These are phyloP conservation scores for Penicillium sp. DNA, from an alignment of 2,329 filamentous ascomycete species.

Conservation along the genomic window DNA sequence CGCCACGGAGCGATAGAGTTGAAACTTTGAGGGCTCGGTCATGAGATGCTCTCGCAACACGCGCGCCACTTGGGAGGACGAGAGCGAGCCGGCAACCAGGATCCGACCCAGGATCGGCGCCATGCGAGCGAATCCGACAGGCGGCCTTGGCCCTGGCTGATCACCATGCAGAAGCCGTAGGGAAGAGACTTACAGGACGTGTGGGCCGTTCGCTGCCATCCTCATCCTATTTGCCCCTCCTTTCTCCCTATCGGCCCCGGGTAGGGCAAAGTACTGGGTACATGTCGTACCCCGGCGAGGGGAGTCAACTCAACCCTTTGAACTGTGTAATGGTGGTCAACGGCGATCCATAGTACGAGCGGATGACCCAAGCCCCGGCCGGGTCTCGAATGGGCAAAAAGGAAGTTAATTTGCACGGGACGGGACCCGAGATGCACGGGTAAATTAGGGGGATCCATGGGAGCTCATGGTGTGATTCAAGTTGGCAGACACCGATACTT, in stretches of 20 bases:
- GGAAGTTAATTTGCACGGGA: conserved; percentile 15
- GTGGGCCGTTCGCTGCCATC: background rate
- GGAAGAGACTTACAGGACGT: background rate
- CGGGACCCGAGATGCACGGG: conserved; percentile 19
- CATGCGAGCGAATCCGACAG: conserved; percentile 10
- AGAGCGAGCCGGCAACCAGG: background rate
- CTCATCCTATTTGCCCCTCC: background rate
- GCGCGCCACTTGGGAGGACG: background rate
- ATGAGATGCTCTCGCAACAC: conserved; percentile 9
- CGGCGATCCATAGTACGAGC: conserved; percentile 6
- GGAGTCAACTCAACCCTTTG: background rate
- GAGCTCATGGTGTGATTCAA: background rate
- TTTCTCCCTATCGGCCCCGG: background rate
- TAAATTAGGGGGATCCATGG: conserved; percentile 18
- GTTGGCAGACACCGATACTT: background rate
- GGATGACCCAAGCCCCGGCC: background rate
- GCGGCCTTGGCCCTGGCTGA: conserved; percentile 2
- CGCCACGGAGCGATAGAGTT: conserved; percentile 10
- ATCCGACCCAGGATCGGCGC: conserved; percentile 11
- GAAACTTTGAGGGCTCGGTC: conserved; percentile 6
- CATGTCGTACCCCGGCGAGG: background rate
- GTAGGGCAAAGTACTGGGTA: background rate
- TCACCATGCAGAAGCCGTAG: conserved; percentile 6
- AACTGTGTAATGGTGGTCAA: conserved; percentile 5
- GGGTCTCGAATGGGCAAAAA: conserved; percentile 9